These are phyloP conservation scores for Phoenix dactylifera DNA, from an alignment of 176 grass and related monocot genomes.

Conservation along the genomic window DNA sequence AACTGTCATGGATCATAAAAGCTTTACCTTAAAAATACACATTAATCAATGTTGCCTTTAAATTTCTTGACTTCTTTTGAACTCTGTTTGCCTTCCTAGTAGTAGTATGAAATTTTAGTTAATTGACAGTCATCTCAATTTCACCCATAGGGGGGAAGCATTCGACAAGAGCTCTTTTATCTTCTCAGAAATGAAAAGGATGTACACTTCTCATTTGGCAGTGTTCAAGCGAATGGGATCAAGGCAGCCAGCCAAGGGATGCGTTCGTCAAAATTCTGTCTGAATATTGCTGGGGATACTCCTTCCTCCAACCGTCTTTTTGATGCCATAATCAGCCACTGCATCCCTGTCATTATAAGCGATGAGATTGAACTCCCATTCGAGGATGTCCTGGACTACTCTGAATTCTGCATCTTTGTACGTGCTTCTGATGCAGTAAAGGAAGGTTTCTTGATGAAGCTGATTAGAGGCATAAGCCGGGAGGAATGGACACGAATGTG, in stretches of 20 bases:
- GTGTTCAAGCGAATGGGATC: constrained; percentile 41
- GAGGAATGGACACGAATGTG: constrained; percentile 57
- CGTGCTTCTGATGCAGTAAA: constrained; percentile 37
- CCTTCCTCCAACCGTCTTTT: constrained; percentile 63
- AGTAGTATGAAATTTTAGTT: too few species aligned
- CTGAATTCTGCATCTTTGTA: constrained; percentile 47
- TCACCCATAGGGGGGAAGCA: constrained; percentile 44
- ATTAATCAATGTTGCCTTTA: too few species aligned
- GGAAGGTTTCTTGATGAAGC: constrained; percentile 45
- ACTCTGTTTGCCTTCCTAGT: too few species aligned
- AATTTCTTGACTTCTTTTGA: too few species aligned
- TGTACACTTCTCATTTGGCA: constrained; percentile 64
- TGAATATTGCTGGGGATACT: constrained; percentile 61
- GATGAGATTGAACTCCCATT: constrained; percentile 62
- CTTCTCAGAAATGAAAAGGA: constrained; percentile 66
- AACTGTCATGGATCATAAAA: too few species aligned
- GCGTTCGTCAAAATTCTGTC: constrained; percentile 51
- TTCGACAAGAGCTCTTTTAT: constrained; percentile 55
- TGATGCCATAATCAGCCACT: constrained; percentile 57
- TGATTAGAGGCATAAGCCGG: constrained; percentile 40
- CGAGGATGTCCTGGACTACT: constrained; percentile 53
- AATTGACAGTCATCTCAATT: too few species aligned
- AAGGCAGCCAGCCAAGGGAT: constrained; percentile 38
- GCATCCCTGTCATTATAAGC: constrained; percentile 49
- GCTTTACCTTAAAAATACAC: too few species aligned